Conservation (phyloP, 768 basidiomycete genomes). For the Sarcodon sp. region DNA sequence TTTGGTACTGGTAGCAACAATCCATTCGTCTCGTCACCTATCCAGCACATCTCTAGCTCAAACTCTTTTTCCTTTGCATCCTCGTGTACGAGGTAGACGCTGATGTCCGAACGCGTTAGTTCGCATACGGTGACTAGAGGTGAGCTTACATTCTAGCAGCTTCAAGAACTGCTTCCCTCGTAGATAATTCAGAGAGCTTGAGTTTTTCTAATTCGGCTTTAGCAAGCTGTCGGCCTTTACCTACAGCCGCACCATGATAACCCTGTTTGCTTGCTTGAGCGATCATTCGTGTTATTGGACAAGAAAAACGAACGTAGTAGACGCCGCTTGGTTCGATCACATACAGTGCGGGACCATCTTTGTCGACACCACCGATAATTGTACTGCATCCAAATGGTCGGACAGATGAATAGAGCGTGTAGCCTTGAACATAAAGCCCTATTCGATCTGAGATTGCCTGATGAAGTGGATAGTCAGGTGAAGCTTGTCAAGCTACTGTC, state of each 20-base stretch:
- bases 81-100: conserved; percentile 95
- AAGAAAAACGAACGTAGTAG: conserved; percentile 49
- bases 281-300: neutral
- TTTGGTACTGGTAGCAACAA: conserved; percentile 76
- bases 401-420: conserved; percentile 96
- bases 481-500: neutral
- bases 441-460: conserved; percentile 65
- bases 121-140: conserved; percentile 2
- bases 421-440: conserved; percentile 84
- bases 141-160: conserved; percentile 83
- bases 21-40: conserved; percentile 72
- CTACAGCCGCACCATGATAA: conserved; percentile 92
- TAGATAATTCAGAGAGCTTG: conserved; percentile 67
- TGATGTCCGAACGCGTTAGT: conserved; percentile 18
- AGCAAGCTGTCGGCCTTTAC: conserved; percentile 95
- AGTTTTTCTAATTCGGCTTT: conserved; percentile 99
- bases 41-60: conserved; percentile 97
- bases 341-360: conserved; percentile 74
- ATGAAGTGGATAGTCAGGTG: neutral
- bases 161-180: conserved; percentile 79
- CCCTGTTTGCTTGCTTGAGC: conserved; percentile 37
- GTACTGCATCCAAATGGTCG: conserved; percentile 95
- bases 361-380: conserved; percentile 82
- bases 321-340: conserved; percentile 94
- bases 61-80: conserved; percentile 98